phyloP scores from a whole-genome alignment of 2,329 filamentous ascomycete species.

The Bipolaris zeicola region DNA sequence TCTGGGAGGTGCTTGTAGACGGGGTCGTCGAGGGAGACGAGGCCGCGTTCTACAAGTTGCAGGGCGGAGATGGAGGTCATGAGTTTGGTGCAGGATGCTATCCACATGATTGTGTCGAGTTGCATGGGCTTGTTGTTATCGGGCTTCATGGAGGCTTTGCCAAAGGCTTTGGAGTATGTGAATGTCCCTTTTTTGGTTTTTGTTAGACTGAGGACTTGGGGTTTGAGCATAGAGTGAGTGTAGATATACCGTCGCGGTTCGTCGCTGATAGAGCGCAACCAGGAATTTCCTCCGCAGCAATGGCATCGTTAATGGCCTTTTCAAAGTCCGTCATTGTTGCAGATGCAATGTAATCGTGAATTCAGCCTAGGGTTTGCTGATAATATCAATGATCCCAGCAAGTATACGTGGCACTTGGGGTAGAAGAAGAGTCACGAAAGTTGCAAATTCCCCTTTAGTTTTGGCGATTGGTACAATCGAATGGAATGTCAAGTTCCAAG shows the following conservation, averaged over 20 bases:
- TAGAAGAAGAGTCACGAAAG: no score
- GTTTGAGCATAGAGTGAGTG: no score
- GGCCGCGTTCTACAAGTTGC: conserved; percentile 45
- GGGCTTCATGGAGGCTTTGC: conserved; percentile 32
- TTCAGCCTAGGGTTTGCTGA: background rate
- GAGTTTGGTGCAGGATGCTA: conserved; percentile 49
- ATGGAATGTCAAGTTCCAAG: no score
- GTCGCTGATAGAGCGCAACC: conserved; percentile 31
- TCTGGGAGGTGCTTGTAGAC: conserved; percentile 44
- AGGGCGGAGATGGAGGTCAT: conserved; percentile 43
- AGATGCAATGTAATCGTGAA: no score
- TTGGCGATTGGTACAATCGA: no score
- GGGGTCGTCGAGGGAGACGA: conserved; percentile 39
- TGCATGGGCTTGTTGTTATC: conserved; percentile 31
- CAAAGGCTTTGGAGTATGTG: conserved; percentile 46
- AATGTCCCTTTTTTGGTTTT: conserved; percentile 38
- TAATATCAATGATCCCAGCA: background rate
- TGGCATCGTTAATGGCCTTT: conserved; percentile 27
- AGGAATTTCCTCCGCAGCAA: conserved; percentile 30
- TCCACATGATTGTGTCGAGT: conserved; percentile 42
- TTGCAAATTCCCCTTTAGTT: no score
- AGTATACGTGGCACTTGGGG: background rate
- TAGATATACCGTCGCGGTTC: conserved; percentile 32
- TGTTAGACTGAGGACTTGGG: background rate
- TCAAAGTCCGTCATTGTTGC: conserved; percentile 32